A percentile compares a stretch with the other conserved stretches of the same genome.
phyloP scores from a whole-genome alignment of 192 early-diverging fungal species.

The Coemansia sp. region DNA sequence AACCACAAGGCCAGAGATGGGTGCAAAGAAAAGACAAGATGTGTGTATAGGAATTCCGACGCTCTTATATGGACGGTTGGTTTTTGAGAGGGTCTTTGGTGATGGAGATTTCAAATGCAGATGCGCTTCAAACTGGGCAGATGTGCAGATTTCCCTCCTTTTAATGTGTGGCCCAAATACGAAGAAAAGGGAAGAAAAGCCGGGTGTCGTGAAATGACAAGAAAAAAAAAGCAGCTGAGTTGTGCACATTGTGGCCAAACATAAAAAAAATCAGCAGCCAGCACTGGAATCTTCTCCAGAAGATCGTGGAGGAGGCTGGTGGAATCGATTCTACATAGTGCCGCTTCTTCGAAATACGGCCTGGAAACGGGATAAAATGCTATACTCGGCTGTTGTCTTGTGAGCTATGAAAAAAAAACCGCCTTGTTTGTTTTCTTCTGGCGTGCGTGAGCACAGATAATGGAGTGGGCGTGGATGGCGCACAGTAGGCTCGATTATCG shows the following conservation, averaged over 20 bases:
- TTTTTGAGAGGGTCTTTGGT: background rate
- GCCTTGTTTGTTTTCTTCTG: background rate
- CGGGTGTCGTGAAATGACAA: background rate
- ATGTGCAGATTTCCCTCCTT: background rate
- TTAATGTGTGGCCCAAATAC: background rate
- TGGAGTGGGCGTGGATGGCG: slow-evolving; percentile 5
- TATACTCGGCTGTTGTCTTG: slow-evolving; percentile 4
- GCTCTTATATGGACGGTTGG: background rate
- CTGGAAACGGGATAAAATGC: background rate
- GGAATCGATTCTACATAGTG: background rate
- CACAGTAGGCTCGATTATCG: slow-evolving; percentile 9
- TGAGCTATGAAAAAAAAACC: background rate
- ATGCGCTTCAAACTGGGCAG: background rate
- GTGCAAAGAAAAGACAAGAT: background rate
- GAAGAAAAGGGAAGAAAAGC: background rate
- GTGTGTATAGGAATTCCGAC: slow-evolving; percentile 10
- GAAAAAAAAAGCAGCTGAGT: background rate
- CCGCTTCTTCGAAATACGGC: background rate
- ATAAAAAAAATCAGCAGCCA: background rate
- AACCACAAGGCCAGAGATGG: background rate
- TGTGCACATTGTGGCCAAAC: no score
- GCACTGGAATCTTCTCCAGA: background rate
- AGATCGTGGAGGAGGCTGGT: background rate
- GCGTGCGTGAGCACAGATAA: background rate
- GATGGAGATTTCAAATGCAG: background rate